Evolutionary conservation across 352 stramenopile genomes (phyloP), one percentile per base, ranked within the genome.

Genomic region (Phytophthora syringae): DNA sequence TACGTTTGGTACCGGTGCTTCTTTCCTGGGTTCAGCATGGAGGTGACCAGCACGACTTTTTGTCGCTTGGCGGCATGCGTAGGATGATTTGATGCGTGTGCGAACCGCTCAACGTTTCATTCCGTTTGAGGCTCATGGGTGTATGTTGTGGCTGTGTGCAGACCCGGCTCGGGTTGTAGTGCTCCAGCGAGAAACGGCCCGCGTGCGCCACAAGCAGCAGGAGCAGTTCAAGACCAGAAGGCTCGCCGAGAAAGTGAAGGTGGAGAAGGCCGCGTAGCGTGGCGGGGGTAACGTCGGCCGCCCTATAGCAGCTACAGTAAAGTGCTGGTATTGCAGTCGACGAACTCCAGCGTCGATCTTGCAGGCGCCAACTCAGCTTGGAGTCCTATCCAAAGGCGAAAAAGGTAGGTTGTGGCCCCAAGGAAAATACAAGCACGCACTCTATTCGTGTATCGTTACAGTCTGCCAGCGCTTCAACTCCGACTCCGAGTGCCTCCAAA

Each of bases 181-280:
- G 34, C 74, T 92, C 7, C 69, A 78, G 32, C 74, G 67, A 59
- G 81, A 90, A 70, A 77, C 78, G n/a, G 69, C 76, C 13, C 82
- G 80, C 30, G 72, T 92, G 51, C 79, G 84, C 20, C 52, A 77
- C 18, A 57, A 78, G 55, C 84, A 92, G 70, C 84, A 91, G 39
- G 54, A 73, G 54, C 64, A 62, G 2, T 65, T 86, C 30, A 71
- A 67, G 27, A 28, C 48, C 18, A 52, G n/a, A 6, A 16, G 28
- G 5, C 5, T 32, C 28, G 28, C 30, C 47, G n/a, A n/a, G n/a
- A n/a, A 69, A 28, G 60, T 60, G 32, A 70, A 70, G 51, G 40
- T 68, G 27, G 60, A 82, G 51, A 81, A 76, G 40, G 36, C 66
- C 54, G 64, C 54, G 56, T 76, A 80, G 44, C 64, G 55, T 60